Base-by-base conservation (phyloP, 768 basidiomycete genomes). In the Lactifluus hygrophoroides region DNA sequence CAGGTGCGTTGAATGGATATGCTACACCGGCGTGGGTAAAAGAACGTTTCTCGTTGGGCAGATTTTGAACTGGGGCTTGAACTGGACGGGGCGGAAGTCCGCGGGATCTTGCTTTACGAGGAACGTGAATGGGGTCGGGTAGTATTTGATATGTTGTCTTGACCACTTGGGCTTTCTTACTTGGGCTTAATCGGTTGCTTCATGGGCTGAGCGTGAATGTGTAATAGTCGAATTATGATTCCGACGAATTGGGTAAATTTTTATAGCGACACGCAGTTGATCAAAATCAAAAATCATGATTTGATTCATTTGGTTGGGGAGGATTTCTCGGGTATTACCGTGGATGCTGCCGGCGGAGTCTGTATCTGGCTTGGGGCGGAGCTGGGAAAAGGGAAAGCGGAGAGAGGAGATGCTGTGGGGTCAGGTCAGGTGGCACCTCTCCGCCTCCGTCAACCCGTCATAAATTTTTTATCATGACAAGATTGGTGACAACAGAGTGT, bases 31-130 rank as follows among this genome's bases (percentile, higher is more conserved):
- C 19, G 9, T 19, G n/a, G 21, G 37, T 42, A 16, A 23, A 34
- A 9, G 32, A 25, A 40, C 17, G 10, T 10, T 32, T 32, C 28
- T 9, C 35, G 37, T 25, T 28, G 16, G 16, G 25, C 66, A 90
- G 88, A 91, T 68, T 93, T 91, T 64, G 89, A 91, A 69, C 80
- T 92, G 3, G 90, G 85, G 8, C 72, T 92, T 59, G 90, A 90
- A 71, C 72, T 92, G 66, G 89, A 92, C 69, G 89, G 88, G 63
- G 88, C 85, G 56, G 90, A 92, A 73, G 88, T 92, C 66, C 84
- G 90, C 56, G 90, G 89, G 21, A 83, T 89, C 57, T 69, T 91
- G 58, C 70, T 90, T 46, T 85, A 84, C 66, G 81, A 87, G 53
- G 82, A 82, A 13, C 79, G 84, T 61, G 90, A 91, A 70, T 90